Evolutionary conservation across 768 basidiomycete species (phyloP).

Genomic region (Gloeopeniophorella convolvens): DNA sequence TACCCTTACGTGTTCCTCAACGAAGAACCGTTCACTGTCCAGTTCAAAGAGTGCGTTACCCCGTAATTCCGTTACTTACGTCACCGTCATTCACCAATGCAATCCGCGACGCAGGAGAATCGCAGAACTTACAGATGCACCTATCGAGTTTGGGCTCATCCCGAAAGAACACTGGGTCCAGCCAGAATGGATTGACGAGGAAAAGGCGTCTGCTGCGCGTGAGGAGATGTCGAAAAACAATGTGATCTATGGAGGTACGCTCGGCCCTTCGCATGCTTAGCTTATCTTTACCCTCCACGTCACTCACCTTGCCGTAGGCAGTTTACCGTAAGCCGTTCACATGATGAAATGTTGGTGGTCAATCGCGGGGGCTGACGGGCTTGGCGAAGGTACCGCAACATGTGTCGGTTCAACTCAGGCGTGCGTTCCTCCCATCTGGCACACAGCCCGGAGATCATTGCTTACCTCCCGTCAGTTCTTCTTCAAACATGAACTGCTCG

Average conservation of each 20-base stretch:
- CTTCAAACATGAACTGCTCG: conserved; percentile 41
- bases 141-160: conserved; percentile 73
- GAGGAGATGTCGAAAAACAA: conserved; percentile 49
- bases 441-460: background rate
- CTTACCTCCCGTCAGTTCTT: conserved; percentile 36
- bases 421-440: conserved; percentile 37
- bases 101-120: conserved; percentile 45
- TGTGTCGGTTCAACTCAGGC: conserved; percentile 94
- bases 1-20: conserved; percentile 88
- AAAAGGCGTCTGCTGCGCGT: conserved; percentile 40
- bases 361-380: background rate
- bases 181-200: conserved; percentile 64
- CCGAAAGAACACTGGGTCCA: conserved; percentile 74
- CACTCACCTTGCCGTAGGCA: conserved; percentile 37
- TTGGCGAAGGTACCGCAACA: conserved; percentile 68
- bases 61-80: conserved; percentile 9
- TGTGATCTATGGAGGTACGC: conserved; percentile 48
- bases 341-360: too few relatives aligned
- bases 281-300: too few relatives aligned
- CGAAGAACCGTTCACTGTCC: conserved; percentile 67
- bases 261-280: background rate
- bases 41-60: conserved; percentile 54
- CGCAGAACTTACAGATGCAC: conserved; percentile 50
- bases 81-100: conserved; percentile 29
- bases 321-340: conserved; percentile 70